Base-by-base conservation (phyloP, 805 yeast species). In the Huiozyma sinensis region DNA sequence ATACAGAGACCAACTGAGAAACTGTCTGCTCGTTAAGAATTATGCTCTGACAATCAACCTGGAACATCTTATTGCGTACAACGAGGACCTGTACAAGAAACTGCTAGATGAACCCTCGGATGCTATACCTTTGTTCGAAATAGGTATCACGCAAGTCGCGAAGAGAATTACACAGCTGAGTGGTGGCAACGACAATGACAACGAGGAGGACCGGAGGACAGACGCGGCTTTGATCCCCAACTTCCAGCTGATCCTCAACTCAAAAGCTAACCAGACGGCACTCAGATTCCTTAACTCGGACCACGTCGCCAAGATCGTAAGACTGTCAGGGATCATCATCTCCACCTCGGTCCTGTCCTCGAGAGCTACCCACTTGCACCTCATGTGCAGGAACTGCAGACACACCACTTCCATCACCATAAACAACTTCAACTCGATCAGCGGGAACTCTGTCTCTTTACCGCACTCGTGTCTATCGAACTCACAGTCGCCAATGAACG, bases 281-380 rank as follows among this genome's bases (percentile, higher is more conserved):
- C 77, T 92, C 46, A 76, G 98, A 60, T 79, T 86, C 45, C 70
- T 92, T 46, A 90, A 83, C 60, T 81, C 96, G 1, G 85, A 82
- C 40, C 86, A 86, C 60, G 88, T 92, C 48, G 79, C 96, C 28
- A 85, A 87, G 61, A 82, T 92, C 44, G 90, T 92, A 33, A 73
- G 95, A 44, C 77, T 92, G 38, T 84, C 95, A 17, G 99, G 99
- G 30, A 92, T 92, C 55, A 75, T 92, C 53, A 90, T 92, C 46
- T 82, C 94, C 41, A 84, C 97, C 1, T 84, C 95, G 3, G 89
- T 94, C 29, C 71, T 92, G 44, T 71, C 83, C 32, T 88, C 97
- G 1, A 79, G 92, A 55, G 95, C 97, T 28, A 83, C 95, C 0
- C 72, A 70, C 44, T 77, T 89, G 30, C 88, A 84, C 51, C 68